A percentile compares a stretch with the other conserved stretches of the same genome.
These are phyloP conservation scores for Colletotrichum sp. DNA, from an alignment of 2,329 filamentous ascomycete species.

Conservation along the genomic window DNA sequence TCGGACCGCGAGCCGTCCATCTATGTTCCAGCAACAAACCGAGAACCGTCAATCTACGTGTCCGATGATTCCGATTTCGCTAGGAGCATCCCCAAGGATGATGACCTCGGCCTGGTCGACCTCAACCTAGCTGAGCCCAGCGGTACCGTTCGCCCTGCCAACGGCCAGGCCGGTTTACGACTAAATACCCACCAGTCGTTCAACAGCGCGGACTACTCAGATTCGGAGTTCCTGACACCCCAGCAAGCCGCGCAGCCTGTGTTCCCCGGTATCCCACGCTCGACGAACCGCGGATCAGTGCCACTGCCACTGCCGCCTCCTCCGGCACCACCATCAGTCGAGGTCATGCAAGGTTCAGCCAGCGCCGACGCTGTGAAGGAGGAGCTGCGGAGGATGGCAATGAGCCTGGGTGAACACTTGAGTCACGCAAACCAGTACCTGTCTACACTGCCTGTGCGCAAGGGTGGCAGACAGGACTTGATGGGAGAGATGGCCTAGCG, in stretches of 20 bases:
- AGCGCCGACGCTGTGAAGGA: slow-evolving; percentile 55
- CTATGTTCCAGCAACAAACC: slow-evolving; percentile 49
- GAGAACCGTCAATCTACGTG: slow-evolving; percentile 65
- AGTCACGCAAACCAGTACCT: slow-evolving; percentile 49
- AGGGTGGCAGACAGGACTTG: slow-evolving; percentile 28
- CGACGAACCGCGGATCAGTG: neutral
- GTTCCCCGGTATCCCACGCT: slow-evolving; percentile 17
- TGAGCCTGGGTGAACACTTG: slow-evolving; percentile 53
- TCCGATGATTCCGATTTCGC: slow-evolving; percentile 61
- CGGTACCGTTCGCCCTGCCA: slow-evolving; percentile 9
- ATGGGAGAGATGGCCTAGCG: neutral
- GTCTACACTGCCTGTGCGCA: slow-evolving; percentile 40
- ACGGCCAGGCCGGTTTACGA: slow-evolving; percentile 3
- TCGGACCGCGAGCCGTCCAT: slow-evolving; percentile 59
- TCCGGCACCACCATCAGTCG: slow-evolving; percentile 50
- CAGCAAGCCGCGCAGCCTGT: slow-evolving; percentile 32
- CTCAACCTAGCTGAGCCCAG: slow-evolving; percentile 27
- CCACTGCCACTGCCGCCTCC: slow-evolving; percentile 35
- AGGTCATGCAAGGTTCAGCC: slow-evolving; percentile 60
- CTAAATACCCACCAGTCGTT: slow-evolving; percentile 20
- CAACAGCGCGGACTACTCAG: slow-evolving; percentile 22
- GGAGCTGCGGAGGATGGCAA: slow-evolving; percentile 54
- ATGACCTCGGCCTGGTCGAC: slow-evolving; percentile 32
- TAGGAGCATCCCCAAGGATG: slow-evolving; percentile 29
- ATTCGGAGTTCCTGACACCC: slow-evolving; percentile 26